phyloP scores from a whole-genome alignment of 2,329 filamentous ascomycete species.

The Tolypocladium tundrense region DNA sequence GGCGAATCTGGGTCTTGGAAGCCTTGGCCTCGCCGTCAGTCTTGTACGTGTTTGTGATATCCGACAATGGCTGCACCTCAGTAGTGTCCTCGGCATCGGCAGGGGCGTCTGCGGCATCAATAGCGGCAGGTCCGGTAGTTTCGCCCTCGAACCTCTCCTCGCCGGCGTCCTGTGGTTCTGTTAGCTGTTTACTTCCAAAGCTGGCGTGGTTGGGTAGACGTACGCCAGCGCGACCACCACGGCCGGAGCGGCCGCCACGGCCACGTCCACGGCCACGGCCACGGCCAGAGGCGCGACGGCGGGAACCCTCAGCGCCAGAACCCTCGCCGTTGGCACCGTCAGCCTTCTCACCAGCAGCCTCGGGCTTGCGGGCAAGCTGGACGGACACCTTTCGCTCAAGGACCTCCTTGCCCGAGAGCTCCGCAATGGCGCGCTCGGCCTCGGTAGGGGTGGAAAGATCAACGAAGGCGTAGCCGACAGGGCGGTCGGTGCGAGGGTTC shows the following conservation, averaged over 20 bases:
- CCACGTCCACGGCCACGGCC: slow-evolving; percentile 61
- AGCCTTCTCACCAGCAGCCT: slow-evolving; percentile 67
- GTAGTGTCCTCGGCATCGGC: slow-evolving; percentile 34
- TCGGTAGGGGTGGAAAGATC: slow-evolving; percentile 91
- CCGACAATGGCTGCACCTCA: slow-evolving; percentile 49
- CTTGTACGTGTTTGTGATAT: slow-evolving; percentile 48
- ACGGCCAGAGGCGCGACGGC: slow-evolving; percentile 52
- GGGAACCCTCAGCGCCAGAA: slow-evolving; percentile 54
- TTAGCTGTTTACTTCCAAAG: neutral
- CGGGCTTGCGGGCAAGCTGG: slow-evolving; percentile 95
- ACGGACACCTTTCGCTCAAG: slow-evolving; percentile 98
- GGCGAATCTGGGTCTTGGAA: slow-evolving; percentile 42
- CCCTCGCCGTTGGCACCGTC: slow-evolving; percentile 71
- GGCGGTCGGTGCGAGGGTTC: slow-evolving; percentile 97
- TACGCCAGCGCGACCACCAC: slow-evolving; percentile 38
- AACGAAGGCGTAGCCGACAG: slow-evolving; percentile 98
- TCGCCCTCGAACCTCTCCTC: slow-evolving; percentile 39
- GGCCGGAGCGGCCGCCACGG: slow-evolving; percentile 54
- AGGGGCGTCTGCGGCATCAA: slow-evolving; percentile 36
- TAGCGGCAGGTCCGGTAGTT: slow-evolving; percentile 22
- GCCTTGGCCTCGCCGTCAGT: slow-evolving; percentile 52
- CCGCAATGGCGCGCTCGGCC: slow-evolving; percentile 88
- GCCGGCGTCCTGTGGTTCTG: slow-evolving; percentile 15
- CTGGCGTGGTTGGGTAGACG: slow-evolving; percentile 6
- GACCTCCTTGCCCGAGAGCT: slow-evolving; percentile 96